These are phyloP conservation scores for Dendrocalamus sinicus DNA, from an alignment of 176 grass and related monocot genomes.

Conservation along the genomic window DNA sequence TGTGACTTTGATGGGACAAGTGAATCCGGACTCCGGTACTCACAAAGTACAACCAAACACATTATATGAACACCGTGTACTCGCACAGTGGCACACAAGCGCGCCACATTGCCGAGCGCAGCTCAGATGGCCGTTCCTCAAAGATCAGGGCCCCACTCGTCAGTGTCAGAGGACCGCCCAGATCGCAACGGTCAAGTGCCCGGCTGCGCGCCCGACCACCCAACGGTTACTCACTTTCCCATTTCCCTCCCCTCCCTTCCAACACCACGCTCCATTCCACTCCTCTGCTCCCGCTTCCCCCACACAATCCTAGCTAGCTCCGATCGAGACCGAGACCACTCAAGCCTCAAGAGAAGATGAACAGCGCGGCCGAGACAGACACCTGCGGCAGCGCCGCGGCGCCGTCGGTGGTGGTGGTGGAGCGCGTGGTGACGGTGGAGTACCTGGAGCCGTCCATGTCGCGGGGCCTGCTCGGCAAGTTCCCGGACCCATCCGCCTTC, in stretches of 20 bases:
- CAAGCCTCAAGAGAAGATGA: conserved; percentile 30
- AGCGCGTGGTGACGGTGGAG: conserved; percentile 94
- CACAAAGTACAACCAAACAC: background rate
- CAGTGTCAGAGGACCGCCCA: background rate
- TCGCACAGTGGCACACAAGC: background rate
- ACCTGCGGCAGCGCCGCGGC: background rate
- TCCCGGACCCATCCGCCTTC: conserved; percentile 76
- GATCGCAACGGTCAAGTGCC: conserved; percentile 55
- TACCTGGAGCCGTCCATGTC: conserved; percentile 83
- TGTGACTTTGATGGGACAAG: background rate
- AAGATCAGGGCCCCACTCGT: background rate
- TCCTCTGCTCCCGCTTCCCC: background rate
- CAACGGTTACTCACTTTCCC: conserved; percentile 49
- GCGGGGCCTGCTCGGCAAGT: conserved; percentile 76
- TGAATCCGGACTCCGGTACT: background rate
- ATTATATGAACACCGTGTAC: background rate
- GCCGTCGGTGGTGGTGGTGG: conserved; percentile 47
- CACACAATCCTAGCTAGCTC: background rate
- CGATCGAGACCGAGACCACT: background rate
- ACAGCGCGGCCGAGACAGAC: background rate
- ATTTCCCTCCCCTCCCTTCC: background rate
- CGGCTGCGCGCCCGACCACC: conserved; percentile 20
- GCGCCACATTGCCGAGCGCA: background rate
- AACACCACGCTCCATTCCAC: background rate
- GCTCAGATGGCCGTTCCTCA: no score